Percentiles rank a stretch among this genome's conserved stretches.
Evolutionary conservation across 306 rosid genomes (phyloP).

Genomic region (Lablab purpureus): DNA sequence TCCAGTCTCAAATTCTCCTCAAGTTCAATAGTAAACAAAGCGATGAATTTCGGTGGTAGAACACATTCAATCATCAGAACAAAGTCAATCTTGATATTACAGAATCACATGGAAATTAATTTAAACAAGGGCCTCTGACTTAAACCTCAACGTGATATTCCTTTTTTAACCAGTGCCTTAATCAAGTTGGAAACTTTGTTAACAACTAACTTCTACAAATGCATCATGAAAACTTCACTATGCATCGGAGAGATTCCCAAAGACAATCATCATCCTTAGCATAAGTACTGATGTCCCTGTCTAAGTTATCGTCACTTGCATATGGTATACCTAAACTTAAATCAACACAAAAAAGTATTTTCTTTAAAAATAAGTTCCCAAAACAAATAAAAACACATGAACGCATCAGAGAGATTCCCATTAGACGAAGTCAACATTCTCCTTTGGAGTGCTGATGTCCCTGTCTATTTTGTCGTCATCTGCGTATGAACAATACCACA

Average conservation of each 20-base stretch:
- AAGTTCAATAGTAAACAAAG: neutral
- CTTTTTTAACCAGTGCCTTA: neutral
- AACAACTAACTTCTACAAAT: too few species aligned
- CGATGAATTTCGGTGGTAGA: neutral
- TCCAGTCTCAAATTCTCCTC: too few species aligned
- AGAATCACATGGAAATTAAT: neutral
- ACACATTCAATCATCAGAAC: neutral
- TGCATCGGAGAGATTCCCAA: slow-evolving; percentile 83
- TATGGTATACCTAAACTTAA: neutral
- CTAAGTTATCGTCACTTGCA: slow-evolving; percentile 64
- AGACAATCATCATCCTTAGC: slow-evolving; percentile 62
- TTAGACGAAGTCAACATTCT: slow-evolving; percentile 56
- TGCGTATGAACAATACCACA: slow-evolving; percentile 29
- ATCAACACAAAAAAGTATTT: neutral
- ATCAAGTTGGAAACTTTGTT: too few species aligned
- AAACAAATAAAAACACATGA: neutral
- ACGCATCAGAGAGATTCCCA: slow-evolving; percentile 70
- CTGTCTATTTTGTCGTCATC: slow-evolving; percentile 63
- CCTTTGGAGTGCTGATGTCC: slow-evolving; percentile 65
- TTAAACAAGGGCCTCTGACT: too few species aligned
- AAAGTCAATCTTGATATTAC: neutral
- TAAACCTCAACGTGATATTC: neutral
- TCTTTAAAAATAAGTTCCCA: too few species aligned
- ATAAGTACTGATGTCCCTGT: slow-evolving; percentile 74
- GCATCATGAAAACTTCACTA: neutral